Percentiles rank a stretch among this genome's conserved stretches.
These are phyloP conservation scores for Nakaseomyces delphensis DNA, from an alignment of 1,139 yeast species.

Conservation along the genomic window DNA sequence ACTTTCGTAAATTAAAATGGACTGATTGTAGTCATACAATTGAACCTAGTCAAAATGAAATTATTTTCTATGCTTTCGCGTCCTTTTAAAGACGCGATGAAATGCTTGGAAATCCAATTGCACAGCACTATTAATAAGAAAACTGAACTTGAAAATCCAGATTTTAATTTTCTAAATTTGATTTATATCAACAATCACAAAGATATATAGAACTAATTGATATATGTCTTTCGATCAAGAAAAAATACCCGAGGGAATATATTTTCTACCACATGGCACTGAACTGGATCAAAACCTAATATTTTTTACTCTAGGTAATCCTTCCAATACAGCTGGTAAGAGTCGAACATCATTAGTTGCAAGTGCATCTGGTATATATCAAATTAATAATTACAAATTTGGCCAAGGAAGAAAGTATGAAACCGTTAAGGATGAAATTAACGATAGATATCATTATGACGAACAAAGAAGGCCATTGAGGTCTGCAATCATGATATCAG, in stretches of 20 bases:
- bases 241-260: background rate
- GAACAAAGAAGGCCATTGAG: constrained; percentile 28
- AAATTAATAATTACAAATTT: constrained; percentile 28
- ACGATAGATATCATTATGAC: constrained; percentile 28
- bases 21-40: too few relatives aligned
- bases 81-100: too few relatives aligned
- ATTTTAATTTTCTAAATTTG: too few relatives aligned
- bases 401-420: constrained; percentile 26
- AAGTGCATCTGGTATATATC: constrained; percentile 20
- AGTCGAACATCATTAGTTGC: constrained; percentile 15
- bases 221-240: background rate
- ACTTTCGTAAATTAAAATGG: too few relatives aligned
- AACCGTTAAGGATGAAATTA: constrained; percentile 19
- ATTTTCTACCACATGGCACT: background rate
- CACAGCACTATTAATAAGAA: too few relatives aligned
- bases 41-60: too few relatives aligned
- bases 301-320: constrained; percentile 22
- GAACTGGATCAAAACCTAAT: background rate
- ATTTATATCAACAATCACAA: too few relatives aligned
- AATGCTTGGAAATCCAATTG: too few relatives aligned
- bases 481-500: constrained; percentile 33
- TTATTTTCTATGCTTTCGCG: too few relatives aligned
- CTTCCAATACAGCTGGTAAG: constrained; percentile 22
- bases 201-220: too few relatives aligned
- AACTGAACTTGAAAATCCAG: too few relatives aligned